Evolutionary conservation across 805 yeast species (phyloP).

Genomic region (Tetrapisispora arboricola): DNA sequence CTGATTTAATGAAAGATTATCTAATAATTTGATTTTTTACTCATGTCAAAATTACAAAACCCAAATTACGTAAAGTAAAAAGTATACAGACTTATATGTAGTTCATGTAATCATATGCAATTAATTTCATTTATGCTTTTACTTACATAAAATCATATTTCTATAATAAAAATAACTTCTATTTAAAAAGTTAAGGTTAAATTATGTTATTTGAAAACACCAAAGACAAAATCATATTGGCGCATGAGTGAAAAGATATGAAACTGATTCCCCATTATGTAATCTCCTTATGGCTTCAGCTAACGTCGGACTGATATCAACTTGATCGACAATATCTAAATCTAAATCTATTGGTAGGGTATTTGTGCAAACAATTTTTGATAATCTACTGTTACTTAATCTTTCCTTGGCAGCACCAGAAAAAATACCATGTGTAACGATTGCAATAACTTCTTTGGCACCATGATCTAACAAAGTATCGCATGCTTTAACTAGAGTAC

Average conservation of each 20-base stretch:
- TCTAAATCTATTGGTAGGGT: conserved; percentile 65
- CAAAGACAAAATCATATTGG: conserved; percentile 13
- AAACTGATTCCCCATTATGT: conserved; percentile 80
- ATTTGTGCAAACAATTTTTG: conserved; percentile 67
- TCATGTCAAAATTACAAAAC: no score
- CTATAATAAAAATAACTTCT: no score
- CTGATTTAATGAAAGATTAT: no score
- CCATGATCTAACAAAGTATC: conserved; percentile 58
- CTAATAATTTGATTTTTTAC: no score
- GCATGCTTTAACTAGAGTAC: conserved; percentile 75
- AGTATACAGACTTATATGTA: no score
- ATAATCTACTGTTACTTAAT: conserved; percentile 56
- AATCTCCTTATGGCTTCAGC: conserved; percentile 79
- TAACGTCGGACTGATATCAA: conserved; percentile 63
- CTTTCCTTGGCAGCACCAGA: conserved; percentile 66
- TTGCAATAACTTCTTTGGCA: conserved; percentile 67
- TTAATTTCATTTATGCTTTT: not conserved
- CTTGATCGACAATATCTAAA: conserved; percentile 38
- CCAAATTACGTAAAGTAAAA: not conserved
- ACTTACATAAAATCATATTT: not conserved
- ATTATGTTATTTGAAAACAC: no score
- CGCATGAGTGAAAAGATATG: conserved; percentile 51
- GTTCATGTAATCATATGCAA: not conserved
- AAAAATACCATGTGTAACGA: conserved; percentile 73
- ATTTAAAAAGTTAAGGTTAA: no score